Evolutionary conservation across 148 eudicot species (phyloP), one percentile per base, ranked within the genome.

Genomic region (Heliosperma pusillum): DNA sequence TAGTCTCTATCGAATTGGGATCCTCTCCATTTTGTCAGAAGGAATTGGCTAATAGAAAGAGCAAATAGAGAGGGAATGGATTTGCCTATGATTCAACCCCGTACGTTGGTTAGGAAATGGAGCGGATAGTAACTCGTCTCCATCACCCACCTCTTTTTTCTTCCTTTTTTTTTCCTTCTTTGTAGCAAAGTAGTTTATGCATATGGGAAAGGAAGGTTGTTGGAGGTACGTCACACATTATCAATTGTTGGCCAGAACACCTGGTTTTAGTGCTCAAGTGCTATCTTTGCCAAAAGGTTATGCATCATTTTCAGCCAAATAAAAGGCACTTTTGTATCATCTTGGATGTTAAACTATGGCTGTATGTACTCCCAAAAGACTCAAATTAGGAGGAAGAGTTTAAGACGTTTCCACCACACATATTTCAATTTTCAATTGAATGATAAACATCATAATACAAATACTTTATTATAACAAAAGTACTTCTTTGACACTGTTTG

Each of bases 191-290:
- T 10, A 40, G 71, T 42, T 40, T 3, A 44, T 62, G 56, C 70
- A 44, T 40, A 63, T 27, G 45, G 33, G 56, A 26, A 59, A n/a
- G 53, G 53, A 16, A 21, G 44, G 74, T 76, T 36, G 79, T 70
- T 69, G 82, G 75, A 55, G 45, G 71, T 78, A 55, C 79, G 77
- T 76, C 82, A 80, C 58, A 56, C 82, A 70, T 76, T 73, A 69
- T 74, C 10, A 64, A 12, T 56, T 75, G 75, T 71, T 80, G 82
- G 79, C 66, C 53, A 69, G 16, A 47, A 67, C 74, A 29, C 47
- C 55, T 62, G 42, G 62, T 60, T 74, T 75, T 64, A 76, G 72
- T 58, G 36, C 66, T 36, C 5, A 62, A 71, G 76, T 75, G 82
- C 79, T 71, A 40, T 64, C 71, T 66, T 76, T 79, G 66, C 45